Base-by-base conservation (phyloP, 805 yeast genomes). In the Candida pini region DNA sequence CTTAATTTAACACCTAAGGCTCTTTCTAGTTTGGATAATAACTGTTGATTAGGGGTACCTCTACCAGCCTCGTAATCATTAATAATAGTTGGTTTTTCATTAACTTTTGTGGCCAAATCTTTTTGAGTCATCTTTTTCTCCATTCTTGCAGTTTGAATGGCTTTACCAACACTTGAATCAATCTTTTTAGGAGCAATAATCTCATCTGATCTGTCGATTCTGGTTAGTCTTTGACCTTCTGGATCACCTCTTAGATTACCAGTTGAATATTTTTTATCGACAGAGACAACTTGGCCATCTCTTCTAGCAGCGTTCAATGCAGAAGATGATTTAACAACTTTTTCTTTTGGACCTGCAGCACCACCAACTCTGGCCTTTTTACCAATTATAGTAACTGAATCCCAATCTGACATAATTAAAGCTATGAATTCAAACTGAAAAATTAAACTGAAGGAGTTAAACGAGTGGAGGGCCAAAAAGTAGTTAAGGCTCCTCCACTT, bases 61-160 rank as follows among this genome's bases (percentile, higher is more conserved):
- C 95, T 79, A 40, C 96, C 97, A 37, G 95, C 85, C 69, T 92
- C 98, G 63, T 92, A 92, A 57, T 92, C 98, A 63, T 87, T 89
- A 56, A 92, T 79, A 41, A 92, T 83, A 48, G 81, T 87, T 42
- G 97, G 96, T 70, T 92, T 92, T 68, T 92, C 98, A 60, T 89
- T 90, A 56, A 90, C 75, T 61, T 82, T 84, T 38, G 96, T 87
- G 51, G 98, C 98, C 53, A 92, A 73, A 52, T 92, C 98, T 73
- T 92, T 92, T 64, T 92, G 98, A 8, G 97, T 81, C 58, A 89
- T 59, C 54, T 77, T 76, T 71, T 88, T 87, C 40, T 85, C 96
- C 53, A 78, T 80, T 68, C 98, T 80, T 24, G 83, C 96, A 58
- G 78, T 71, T 34, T 78, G 73, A 48, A 92, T 88, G 36, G 90